These are phyloP conservation scores for Mucor velutinosus DNA, from an alignment of 371 early-diverging fungal genomes.

Conservation along the genomic window DNA sequence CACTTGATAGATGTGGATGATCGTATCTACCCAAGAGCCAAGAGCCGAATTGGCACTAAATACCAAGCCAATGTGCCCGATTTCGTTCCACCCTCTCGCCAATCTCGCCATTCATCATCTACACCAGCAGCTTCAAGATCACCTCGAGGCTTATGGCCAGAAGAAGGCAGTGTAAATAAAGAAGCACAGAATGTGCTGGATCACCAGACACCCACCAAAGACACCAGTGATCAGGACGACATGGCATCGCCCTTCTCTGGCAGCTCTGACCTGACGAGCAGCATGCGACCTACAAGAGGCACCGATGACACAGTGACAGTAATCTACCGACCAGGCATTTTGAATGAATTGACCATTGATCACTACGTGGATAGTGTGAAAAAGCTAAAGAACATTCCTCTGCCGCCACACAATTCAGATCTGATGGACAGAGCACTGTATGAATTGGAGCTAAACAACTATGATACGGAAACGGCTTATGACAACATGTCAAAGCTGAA, in stretches of 20 bases:
- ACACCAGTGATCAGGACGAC: not conserved
- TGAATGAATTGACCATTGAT: constrained; percentile 37
- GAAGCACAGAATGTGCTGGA: not conserved
- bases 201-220: not conserved
- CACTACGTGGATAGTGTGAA: constrained; percentile 52
- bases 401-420: constrained; percentile 54
- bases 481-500: constrained; percentile 51
- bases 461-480: constrained; percentile 62
- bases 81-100: constrained; percentile 20
- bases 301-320: constrained; percentile 51
- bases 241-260: not conserved
- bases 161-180: not conserved
- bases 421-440: constrained; percentile 65
- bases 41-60: constrained; percentile 76
- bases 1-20: constrained; percentile 61
- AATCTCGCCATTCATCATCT: not conserved
- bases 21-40: constrained; percentile 79
- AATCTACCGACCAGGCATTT: constrained; percentile 26
- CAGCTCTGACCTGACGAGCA: not conserved
- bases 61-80: constrained; percentile 78
- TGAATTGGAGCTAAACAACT: constrained; percentile 56
- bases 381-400: constrained; percentile 36
- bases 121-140: not conserved
- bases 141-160: not conserved
- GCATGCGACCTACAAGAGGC: constrained; percentile 39